These are phyloP conservation scores for Hypholoma fasciculare DNA, from an alignment of 768 basidiomycete genomes.

Conservation along the genomic window DNA sequence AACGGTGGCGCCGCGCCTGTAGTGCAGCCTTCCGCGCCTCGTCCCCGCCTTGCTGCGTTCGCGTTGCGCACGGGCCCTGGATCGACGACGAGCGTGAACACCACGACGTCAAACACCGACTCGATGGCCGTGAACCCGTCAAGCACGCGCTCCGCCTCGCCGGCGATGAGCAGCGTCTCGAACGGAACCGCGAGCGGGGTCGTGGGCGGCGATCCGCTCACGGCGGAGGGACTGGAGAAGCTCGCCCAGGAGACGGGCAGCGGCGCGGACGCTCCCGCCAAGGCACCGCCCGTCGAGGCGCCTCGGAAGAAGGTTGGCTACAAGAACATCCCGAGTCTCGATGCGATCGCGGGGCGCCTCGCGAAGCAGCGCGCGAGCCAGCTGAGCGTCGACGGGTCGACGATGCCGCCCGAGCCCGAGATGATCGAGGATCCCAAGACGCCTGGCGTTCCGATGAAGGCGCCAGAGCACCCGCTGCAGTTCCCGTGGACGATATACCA, in stretches of 20 bases:
- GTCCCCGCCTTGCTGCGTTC: slow-evolving; percentile 76
- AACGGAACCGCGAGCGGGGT: slow-evolving; percentile 37
- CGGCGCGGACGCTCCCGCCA: slow-evolving; percentile 19
- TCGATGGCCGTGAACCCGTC: slow-evolving; percentile 69
- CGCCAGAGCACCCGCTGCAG: slow-evolving; percentile 84
- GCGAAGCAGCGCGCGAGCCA: slow-evolving; percentile 60
- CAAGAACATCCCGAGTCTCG: slow-evolving; percentile 86
- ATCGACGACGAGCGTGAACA: slow-evolving; percentile 52
- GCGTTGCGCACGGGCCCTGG: slow-evolving; percentile 65
- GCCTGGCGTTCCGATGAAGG: slow-evolving; percentile 66
- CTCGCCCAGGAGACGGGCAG: slow-evolving; percentile 53
- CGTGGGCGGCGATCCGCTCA: slow-evolving; percentile 54
- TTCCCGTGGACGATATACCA: slow-evolving; percentile 90
- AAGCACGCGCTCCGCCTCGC: slow-evolving; percentile 67
- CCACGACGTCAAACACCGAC: slow-evolving; percentile 55
- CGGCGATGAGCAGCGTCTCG: slow-evolving; percentile 49
- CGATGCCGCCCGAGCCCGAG: slow-evolving; percentile 74
- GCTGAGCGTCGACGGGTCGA: slow-evolving; percentile 62
- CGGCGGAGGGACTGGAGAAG: slow-evolving; percentile 64
- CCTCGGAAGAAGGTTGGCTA: slow-evolving; percentile 60
- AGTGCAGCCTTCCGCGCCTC: slow-evolving; percentile 37
- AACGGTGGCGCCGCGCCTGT: slow-evolving; percentile 21
- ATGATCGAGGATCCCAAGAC: slow-evolving; percentile 84
- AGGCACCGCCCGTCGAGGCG: slow-evolving; percentile 21
- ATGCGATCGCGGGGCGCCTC: slow-evolving; percentile 80